These are phyloP conservation scores for Canariomyces notabilis DNA, from an alignment of 2,329 filamentous ascomycete species.

Conservation along the genomic window DNA sequence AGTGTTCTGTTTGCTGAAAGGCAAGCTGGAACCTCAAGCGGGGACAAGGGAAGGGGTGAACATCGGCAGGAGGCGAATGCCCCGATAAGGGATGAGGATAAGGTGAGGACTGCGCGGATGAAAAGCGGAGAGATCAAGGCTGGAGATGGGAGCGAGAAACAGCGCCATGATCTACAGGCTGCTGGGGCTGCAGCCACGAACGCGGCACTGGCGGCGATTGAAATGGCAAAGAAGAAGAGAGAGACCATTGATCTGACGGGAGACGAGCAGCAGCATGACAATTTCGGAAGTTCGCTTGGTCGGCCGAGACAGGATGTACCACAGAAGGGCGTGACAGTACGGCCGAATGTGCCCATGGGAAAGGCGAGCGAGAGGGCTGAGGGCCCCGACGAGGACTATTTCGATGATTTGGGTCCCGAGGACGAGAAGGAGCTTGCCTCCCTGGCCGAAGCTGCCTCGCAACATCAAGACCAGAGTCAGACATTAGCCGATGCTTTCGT, in stretches of 20 bases:
- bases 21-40: background rate
- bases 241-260: background rate
- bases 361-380: background rate
- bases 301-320: background rate
- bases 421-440: conserved; percentile 6
- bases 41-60: background rate
- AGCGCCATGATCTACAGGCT: background rate
- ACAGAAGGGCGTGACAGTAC: background rate
- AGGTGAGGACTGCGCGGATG: background rate
- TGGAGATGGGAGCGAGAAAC: background rate
- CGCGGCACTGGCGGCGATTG: background rate
- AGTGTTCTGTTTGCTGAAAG: conserved; percentile 4
- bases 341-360: background rate
- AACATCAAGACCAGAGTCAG: no score
- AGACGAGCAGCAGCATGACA: background rate
- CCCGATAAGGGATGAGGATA: background rate
- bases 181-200: background rate
- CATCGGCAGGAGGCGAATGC: background rate
- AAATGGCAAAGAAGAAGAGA: background rate
- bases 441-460: no score
- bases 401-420: conserved; percentile 6
- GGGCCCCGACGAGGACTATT: background rate
- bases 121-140: background rate
- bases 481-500: conserved; percentile 3
- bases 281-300: background rate